phyloP scores from a whole-genome alignment of 106 monocot genomes.

The Gastrodia elata region DNA sequence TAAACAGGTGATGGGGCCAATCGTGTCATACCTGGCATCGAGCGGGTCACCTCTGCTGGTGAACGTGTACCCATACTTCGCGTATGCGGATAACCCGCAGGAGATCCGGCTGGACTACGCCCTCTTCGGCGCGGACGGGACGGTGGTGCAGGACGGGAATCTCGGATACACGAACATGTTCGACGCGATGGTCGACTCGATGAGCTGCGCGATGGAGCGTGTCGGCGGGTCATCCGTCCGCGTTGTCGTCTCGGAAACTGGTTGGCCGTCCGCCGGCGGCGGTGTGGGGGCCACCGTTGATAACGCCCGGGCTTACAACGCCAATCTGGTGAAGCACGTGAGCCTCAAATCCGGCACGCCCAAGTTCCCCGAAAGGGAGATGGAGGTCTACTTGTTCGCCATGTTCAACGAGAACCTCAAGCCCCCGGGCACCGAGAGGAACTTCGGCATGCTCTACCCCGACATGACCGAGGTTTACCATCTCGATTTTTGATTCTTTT shows the following conservation, averaged over 20 bases:
- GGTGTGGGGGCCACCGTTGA: conserved; percentile 12
- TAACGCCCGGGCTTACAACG: conserved; percentile 15
- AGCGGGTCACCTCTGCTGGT: conserved; percentile 4
- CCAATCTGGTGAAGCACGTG: conserved; percentile 17
- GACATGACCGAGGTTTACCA: conserved; percentile 22
- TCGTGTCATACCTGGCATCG: conserved; percentile 4
- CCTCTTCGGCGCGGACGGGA: conserved; percentile 3
- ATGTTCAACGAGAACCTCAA: conserved; percentile 20
- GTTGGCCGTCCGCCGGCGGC: conserved; percentile 16
- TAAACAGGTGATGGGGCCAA: background rate
- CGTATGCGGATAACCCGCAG: conserved; percentile 4
- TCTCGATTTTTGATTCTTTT: background rate
- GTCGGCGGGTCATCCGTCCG: background rate
- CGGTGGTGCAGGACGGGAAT: conserved; percentile 15
- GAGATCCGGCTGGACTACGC: conserved; percentile 12
- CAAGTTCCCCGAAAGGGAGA: background rate
- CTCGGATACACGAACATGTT: conserved; percentile 19
- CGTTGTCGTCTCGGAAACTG: conserved; percentile 15
- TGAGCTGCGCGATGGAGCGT: conserved; percentile 5
- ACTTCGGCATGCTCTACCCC: conserved; percentile 17
- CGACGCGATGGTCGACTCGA: conserved; percentile 18
- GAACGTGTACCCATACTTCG: conserved; percentile 19
- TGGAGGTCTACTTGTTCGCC: conserved; percentile 18
- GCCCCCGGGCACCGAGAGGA: conserved; percentile 8
- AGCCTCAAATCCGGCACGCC: conserved; percentile 7